Evolutionary conservation across 345 rosid species (phyloP), one percentile per base, ranked within the genome.

Genomic region (Barbarea vulgaris): DNA sequence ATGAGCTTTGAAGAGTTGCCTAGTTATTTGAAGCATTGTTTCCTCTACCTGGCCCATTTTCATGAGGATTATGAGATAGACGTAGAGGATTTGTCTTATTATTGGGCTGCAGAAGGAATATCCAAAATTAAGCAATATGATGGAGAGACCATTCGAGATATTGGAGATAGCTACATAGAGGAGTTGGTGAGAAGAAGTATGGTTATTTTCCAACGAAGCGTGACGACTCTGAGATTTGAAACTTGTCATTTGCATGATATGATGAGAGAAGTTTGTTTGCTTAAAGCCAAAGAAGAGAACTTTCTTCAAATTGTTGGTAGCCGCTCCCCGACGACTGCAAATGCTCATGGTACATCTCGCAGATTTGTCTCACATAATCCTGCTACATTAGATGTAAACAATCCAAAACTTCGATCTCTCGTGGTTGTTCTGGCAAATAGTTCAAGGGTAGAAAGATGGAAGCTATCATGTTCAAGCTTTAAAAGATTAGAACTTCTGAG

Each of bases 61-160:
- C 74, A 33, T 7, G 56, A 70, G 58, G 66, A 83, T 69, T 47
- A 15, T 7, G 62, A 18, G 0, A 84, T 86, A 72, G 22, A 73
- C 0, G 21, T 37, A 0, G 75, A 48, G 14, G 73, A 55, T 6
- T 41, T 86, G 22, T 50, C 80, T 53, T 56, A 30, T 27, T 54
- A 72, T 50, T 86, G 84, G 89, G 64, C 77, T 39, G 84, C 80
- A 4, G 82, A 81, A 56, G 83, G 86, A 27, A 31, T 85, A 28
- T 12, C 0, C 10, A 12, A 44, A 25, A 22, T 18, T 21, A 50
- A 33, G 0, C 0, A 24, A n/a, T 41, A 22, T 4, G 24, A 71
- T 66, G 54, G 74, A 34, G 19, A 34, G 21, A 44, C 3, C 28
- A 69, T 47, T 9, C 79, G 59, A 39, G 76, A 83, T 61, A 74